Percentiles rank a stretch among this genome's conserved stretches.
Evolutionary conservation across 2,329 filamentous ascomycete genomes (phyloP).

Genomic region (Aspergillus aculeatinus): DNA sequence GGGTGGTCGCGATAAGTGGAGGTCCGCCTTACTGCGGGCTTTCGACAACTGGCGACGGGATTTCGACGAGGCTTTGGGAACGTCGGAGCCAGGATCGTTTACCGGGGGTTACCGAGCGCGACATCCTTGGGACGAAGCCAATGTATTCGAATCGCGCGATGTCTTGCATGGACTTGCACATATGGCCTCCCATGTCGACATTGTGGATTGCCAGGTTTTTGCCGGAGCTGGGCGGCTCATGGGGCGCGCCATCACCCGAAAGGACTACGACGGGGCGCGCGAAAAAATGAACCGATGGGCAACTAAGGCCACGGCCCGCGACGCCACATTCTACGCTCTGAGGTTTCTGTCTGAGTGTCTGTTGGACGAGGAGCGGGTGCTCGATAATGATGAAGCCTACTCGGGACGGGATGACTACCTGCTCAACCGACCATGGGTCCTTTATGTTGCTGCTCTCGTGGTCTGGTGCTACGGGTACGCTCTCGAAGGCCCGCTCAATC

Average conservation of each 20-base stretch:
- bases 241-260: conserved; percentile 76
- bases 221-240: conserved; percentile 82
- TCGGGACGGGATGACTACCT: conserved; percentile 83
- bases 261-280: conserved; percentile 76
- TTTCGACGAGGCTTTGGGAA: conserved; percentile 78
- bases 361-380: conserved; percentile 52
- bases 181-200: conserved; percentile 96
- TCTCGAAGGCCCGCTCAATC: conserved; percentile 71
- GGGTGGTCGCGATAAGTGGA: conserved; percentile 88
- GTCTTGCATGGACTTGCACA: conserved; percentile 92
- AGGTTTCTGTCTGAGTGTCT: conserved; percentile 81
- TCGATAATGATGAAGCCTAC: conserved; percentile 52
- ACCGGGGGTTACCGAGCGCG: conserved; percentile 22
- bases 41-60: conserved; percentile 94
- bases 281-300: conserved; percentile 90
- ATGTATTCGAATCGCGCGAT: conserved; percentile 81
- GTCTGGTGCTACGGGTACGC: conserved; percentile 96
- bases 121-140: conserved; percentile 57
- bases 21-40: conserved; percentile 76
- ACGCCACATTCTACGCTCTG: conserved; percentile 88
- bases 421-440: conserved; percentile 88
- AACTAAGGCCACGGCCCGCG: conserved; percentile 78
- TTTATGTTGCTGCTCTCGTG: conserved; percentile 88
- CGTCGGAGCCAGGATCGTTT: conserved; percentile 36
- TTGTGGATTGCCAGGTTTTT: conserved; percentile 96